Percentiles rank a stretch among this genome's conserved stretches.
Evolutionary conservation across 768 basidiomycete genomes (phyloP).

Genomic region (Lyophyllum shimeji): DNA sequence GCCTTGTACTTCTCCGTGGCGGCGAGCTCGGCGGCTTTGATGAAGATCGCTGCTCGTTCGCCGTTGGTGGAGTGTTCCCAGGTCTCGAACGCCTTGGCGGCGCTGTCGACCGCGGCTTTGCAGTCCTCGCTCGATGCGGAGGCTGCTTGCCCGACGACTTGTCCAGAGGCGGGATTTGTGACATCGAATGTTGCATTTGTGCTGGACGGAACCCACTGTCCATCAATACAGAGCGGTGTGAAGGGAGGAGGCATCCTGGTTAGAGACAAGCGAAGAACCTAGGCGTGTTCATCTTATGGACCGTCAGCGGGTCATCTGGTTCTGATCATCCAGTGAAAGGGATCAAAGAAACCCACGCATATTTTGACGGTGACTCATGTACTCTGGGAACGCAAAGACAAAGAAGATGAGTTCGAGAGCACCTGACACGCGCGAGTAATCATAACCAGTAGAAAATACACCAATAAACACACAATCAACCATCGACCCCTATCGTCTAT

Average conservation of each 20-base stretch:
- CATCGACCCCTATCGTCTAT: conserved; percentile 1
- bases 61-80: conserved; percentile 42
- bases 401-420: background rate
- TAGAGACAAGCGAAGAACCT: background rate
- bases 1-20: conserved; percentile 38
- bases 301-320: background rate
- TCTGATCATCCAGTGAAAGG: background rate
- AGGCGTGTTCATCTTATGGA: background rate
- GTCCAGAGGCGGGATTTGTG: conserved; percentile 38
- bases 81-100: conserved; percentile 42
- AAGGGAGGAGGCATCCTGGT: conserved; percentile 25
- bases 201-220: conserved; percentile 34
- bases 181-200: conserved; percentile 43
- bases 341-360: background rate
- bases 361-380: background rate
- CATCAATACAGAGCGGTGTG: conserved; percentile 42
- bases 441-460: conserved; percentile 1
- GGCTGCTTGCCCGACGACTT: conserved; percentile 43
- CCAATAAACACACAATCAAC: conserved; percentile 6
- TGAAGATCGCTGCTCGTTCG: conserved; percentile 42
- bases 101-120: conserved; percentile 43
- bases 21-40: conserved; percentile 49
- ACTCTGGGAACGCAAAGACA: background rate
- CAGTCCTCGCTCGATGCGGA: conserved; percentile 47
- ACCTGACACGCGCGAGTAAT: too few species aligned